A percentile compares a stretch with the other conserved stretches of the same genome.
phyloP scores from a whole-genome alignment of 2,329 filamentous ascomycete species.

The Ceratocystis harringtonii region DNA sequence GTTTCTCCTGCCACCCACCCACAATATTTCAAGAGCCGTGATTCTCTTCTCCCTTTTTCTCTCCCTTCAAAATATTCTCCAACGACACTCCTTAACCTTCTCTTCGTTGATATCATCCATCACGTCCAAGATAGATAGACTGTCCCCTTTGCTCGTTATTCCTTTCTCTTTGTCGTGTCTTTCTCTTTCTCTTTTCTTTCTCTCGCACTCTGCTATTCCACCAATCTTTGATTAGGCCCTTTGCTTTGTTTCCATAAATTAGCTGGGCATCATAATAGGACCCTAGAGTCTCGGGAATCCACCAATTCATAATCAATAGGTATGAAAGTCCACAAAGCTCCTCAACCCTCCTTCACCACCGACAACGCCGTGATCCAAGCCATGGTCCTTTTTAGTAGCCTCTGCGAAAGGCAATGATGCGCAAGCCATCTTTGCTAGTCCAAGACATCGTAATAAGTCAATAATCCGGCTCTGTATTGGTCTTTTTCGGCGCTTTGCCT shows the following conservation, averaged over 20 bases:
- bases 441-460: conserved; percentile 7
- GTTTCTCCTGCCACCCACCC: background rate
- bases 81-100: conserved; percentile 1
- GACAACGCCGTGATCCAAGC: background rate
- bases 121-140: background rate
- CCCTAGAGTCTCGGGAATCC: background rate
- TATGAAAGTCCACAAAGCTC: background rate
- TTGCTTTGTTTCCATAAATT: background rate
- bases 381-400: background rate
- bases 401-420: background rate
- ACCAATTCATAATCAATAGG: background rate
- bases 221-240: background rate
- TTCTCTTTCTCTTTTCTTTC: background rate
- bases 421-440: conserved; percentile 3
- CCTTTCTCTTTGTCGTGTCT: background rate
- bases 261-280: background rate
- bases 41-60: conserved; percentile 3
- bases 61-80: background rate
- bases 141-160: background rate
- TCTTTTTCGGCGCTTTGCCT: conserved; percentile 2
- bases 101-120: background rate
- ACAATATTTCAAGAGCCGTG: background rate
- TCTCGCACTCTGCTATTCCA: background rate
- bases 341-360: background rate
- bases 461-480: conserved; percentile 1